Base-by-base conservation (phyloP, 1,284 basidiomycete species). In the Naganishia sp. region DNA sequence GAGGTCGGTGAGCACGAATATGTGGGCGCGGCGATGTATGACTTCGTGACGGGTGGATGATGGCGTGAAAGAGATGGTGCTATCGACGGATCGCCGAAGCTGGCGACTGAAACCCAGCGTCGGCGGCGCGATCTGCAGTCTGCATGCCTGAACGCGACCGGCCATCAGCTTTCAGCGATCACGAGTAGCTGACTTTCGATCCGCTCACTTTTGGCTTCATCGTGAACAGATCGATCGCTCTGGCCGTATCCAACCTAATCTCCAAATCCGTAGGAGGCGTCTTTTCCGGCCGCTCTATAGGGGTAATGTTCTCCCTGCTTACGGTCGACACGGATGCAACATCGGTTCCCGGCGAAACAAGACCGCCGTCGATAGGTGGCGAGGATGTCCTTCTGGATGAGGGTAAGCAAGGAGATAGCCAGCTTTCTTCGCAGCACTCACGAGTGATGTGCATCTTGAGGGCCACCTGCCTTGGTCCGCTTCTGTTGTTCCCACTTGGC, bases 201-300 rank as follows among this genome's bases (percentile, higher is more conserved):
- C n/a, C 18, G 32, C 82, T 67, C 72, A 91, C 94, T 85, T 94
- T 94, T 4, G 90, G 89, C 72, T 87, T 85, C 94, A 99, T 95
- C 1, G 92, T 91, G 77, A 99, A 99, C 53, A 99, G 88, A 78
- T 99, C 95, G 41, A 97, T 81, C 5, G 91, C 92, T 35, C 85
- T 83, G 52, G 89, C 85, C 0, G 92, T 88, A 62, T 88, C 85
- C 50, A 99, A 84, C 35, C 90, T 84, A 41, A 84, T 82, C 76
- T 99, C 95, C 25, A 99, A 84, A 72, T 93, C 89, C 25, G 84
- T 78, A 43, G 92, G 79, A 3, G 89, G 84, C 74, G 85, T 84
- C 46, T 65, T 28, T 32, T 65, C 58, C 6, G 65, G 46, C 43
- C 67, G 42, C 39, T 66, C 71, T 7, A 66, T 35, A 1, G 73